Evolutionary conservation across 257 asterid species (phyloP).

Genomic region (Solanum peruvianum): DNA sequence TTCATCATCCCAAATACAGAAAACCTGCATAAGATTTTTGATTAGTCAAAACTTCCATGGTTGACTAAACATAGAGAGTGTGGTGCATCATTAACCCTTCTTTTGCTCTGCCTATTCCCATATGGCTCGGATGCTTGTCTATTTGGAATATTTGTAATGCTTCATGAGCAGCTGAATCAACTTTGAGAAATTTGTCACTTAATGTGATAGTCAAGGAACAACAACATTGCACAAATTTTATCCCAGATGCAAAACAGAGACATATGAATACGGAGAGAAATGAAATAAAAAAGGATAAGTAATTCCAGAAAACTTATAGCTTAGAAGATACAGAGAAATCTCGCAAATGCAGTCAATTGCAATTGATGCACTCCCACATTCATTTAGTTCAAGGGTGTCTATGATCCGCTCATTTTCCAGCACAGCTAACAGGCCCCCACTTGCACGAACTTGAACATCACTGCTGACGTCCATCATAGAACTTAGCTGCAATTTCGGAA

Average conservation of each 20-base stretch:
- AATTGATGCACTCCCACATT: conserved; percentile 60
- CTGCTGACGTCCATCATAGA: conserved; percentile 93
- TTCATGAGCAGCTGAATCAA: conserved; percentile 88
- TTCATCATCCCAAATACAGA: conserved; percentile 97
- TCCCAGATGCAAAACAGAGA: not conserved
- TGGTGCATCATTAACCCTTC: conserved; percentile 62
- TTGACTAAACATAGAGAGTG: not conserved
- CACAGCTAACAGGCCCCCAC: conserved; percentile 96
- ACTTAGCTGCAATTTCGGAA: conserved; percentile 42
- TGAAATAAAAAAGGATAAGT: not conserved
- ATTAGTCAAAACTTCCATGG: conserved; percentile 10
- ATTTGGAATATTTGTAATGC: conserved; percentile 93
- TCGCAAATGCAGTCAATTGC: conserved; percentile 63
- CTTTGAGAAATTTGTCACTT: conserved; percentile 82
- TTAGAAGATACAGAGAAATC: conserved; percentile 74
- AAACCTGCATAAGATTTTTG: conserved; percentile 51
- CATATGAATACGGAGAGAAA: conserved; percentile 3
- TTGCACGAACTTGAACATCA: conserved; percentile 91
- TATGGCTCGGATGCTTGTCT: conserved; percentile 97
- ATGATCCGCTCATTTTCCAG: conserved; percentile 85
- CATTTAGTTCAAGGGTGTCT: conserved; percentile 64
- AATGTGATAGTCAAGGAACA: conserved; percentile 38
- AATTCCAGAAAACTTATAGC: not conserved
- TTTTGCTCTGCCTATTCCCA: conserved; percentile 99
- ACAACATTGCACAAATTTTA: conserved; percentile 7